A percentile compares a stretch with the other conserved stretches of the same genome.
Conservation (phyloP, 768 basidiomycete genomes). For the Pleurotus sapidus region DNA sequence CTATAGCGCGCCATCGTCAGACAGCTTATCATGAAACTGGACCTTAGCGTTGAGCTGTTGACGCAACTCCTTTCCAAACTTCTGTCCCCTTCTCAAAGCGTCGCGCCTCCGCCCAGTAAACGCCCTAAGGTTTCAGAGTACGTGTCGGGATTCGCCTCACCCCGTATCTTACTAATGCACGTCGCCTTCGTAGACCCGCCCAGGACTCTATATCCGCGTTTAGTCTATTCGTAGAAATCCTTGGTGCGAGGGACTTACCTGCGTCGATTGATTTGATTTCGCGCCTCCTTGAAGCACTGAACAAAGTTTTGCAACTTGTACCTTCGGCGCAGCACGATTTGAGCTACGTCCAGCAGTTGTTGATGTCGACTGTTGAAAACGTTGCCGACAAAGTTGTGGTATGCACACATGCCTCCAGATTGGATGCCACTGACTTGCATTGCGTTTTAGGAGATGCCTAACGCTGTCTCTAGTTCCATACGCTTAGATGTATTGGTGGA, state of each 20-base stretch:
- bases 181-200: conserved; percentile 16
- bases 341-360: conserved; percentile 76
- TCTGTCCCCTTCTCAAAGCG: conserved; percentile 47
- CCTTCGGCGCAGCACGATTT: conserved; percentile 59
- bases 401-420: conserved; percentile 12
- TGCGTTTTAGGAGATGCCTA: conserved; percentile 45
- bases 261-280: conserved; percentile 73
- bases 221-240: conserved; percentile 63
- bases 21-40: conserved; percentile 42
- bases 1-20: conserved; percentile 45
- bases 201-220: conserved; percentile 46
- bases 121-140: conserved; percentile 61
- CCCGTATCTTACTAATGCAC: conserved; percentile 1
- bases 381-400: conserved; percentile 57
- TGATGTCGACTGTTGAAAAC: conserved; percentile 80
- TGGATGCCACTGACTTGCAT: not conserved
- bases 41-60: conserved; percentile 52
- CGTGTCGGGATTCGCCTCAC: conserved; percentile 13
- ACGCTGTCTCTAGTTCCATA: conserved; percentile 53
- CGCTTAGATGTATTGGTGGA: conserved; percentile 87
- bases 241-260: conserved; percentile 61
- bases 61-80: conserved; percentile 52
- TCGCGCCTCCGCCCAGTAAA: conserved; percentile 55
- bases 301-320: conserved; percentile 56
- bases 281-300: conserved; percentile 69